Conservation (phyloP, 495 filamentous ascomycete genomes). For the Penicillium riverlandense region DNA sequence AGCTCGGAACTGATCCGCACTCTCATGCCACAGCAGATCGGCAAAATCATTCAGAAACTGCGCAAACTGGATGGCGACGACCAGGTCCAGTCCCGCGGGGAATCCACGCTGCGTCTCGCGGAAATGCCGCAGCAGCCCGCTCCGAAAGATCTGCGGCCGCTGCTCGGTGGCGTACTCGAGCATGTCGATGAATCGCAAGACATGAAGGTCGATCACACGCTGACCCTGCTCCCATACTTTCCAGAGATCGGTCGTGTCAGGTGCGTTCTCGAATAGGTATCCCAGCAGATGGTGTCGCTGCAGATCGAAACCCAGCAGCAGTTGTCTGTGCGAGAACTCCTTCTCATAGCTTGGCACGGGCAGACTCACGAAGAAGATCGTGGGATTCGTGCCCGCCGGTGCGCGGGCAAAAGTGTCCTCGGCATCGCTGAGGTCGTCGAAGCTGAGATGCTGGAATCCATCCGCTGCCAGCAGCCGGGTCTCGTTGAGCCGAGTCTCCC, state of each 20-base stretch:
- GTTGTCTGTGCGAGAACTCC: conserved; percentile 7
- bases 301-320: conserved; percentile 27
- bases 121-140: conserved; percentile 9
- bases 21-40: conserved; percentile 16
- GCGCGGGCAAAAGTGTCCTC: background rate
- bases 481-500: conserved; percentile 6
- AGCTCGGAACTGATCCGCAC: conserved; percentile 2
- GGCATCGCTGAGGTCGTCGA: conserved; percentile 14
- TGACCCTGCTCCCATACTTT: conserved; percentile 21
- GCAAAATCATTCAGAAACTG: conserved; percentile 29
- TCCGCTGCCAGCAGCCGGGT: conserved; percentile 17
- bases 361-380: conserved; percentile 19
- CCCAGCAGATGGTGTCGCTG: conserved; percentile 14
- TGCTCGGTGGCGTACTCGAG: background rate
- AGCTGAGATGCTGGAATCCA: conserved; percentile 16
- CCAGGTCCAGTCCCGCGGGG: conserved; percentile 24
- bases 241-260: conserved; percentile 14
- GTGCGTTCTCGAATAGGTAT: conserved; percentile 20
- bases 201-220: conserved; percentile 8
- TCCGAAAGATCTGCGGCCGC: conserved; percentile 1
- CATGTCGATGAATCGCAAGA: conserved; percentile 7
- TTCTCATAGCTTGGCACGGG: conserved; percentile 15
- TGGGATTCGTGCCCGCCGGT: conserved; percentile 6
- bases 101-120: conserved; percentile 3
- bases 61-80: conserved; percentile 24